phyloP scores from a whole-genome alignment of 257 asterid genomes.

The Prunella vulgaris region DNA sequence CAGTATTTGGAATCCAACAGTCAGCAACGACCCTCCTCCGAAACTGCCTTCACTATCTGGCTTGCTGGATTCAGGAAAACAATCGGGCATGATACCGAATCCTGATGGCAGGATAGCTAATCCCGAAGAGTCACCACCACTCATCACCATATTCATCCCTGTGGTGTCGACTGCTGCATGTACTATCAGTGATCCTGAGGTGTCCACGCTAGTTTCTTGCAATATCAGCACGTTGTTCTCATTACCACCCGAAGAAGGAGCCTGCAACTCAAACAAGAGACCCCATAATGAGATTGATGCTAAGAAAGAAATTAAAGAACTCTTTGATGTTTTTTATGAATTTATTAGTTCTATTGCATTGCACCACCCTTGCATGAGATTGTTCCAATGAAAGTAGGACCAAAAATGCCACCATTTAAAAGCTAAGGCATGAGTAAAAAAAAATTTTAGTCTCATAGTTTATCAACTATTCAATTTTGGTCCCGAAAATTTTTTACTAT shows the following conservation, averaged over 20 bases:
- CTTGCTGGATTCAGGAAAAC: slow-evolving; percentile 25
- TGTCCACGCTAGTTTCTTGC: slow-evolving; percentile 64
- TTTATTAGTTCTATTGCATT: too few relatives aligned
- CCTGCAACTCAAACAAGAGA: slow-evolving; percentile 44
- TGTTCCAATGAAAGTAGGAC: background rate
- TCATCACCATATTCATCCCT: slow-evolving; percentile 48
- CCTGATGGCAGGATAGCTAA: slow-evolving; percentile 76
- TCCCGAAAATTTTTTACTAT: background rate
- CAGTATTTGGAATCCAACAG: slow-evolving; percentile 64
- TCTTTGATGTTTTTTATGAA: too few relatives aligned
- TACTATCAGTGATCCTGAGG: slow-evolving; percentile 59
- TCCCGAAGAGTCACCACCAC: slow-evolving; percentile 60
- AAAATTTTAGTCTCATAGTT: background rate
- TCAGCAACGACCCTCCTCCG: slow-evolving; percentile 54
- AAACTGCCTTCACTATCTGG: slow-evolving; percentile 14
- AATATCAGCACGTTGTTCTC: slow-evolving; percentile 46
- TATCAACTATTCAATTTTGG: background rate
- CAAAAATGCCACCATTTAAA: too few relatives aligned
- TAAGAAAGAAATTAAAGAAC: too few relatives aligned
- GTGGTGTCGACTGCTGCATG: slow-evolving; percentile 52
- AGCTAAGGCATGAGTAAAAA: too few relatives aligned
- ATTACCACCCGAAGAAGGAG: slow-evolving; percentile 19
- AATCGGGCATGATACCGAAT: slow-evolving; percentile 61
- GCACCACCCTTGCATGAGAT: background rate
- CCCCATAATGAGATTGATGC: too few relatives aligned